A percentile compares a stretch with the other conserved stretches of the same genome.
Conservation (phyloP, 805 yeast genomes). For the Candida saitoana region DNA sequence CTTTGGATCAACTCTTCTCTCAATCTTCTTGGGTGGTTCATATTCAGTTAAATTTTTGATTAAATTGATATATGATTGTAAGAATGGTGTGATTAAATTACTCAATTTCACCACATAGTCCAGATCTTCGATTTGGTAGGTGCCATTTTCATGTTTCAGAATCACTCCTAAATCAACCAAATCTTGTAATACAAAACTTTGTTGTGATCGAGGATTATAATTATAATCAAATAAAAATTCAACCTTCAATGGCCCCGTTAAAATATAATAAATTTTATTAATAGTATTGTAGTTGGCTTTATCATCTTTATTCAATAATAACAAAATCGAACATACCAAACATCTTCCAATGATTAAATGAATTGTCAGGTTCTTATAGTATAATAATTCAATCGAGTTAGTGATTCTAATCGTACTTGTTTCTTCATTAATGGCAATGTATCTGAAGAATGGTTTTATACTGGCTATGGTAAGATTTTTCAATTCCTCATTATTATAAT, state of each 20-base stretch:
- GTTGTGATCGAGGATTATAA: slow-evolving; percentile 25
- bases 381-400: slow-evolving; percentile 52
- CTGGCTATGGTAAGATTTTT: slow-evolving; percentile 20
- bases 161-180: slow-evolving; percentile 14
- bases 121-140: slow-evolving; percentile 19
- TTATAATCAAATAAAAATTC: slow-evolving; percentile 43
- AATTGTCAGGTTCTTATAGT: slow-evolving; percentile 54
- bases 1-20: slow-evolving; percentile 3
- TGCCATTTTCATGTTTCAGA: slow-evolving; percentile 13
- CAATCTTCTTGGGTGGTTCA: slow-evolving; percentile 6
- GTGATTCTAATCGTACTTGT: slow-evolving; percentile 28
- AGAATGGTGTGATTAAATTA: slow-evolving; percentile 30
- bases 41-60: slow-evolving; percentile 8
- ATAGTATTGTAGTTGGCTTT: slow-evolving; percentile 12
- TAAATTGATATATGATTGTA: slow-evolving; percentile 24
- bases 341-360: slow-evolving; percentile 53
- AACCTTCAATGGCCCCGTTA: slow-evolving; percentile 36
- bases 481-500: slow-evolving; percentile 20
- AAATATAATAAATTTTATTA: slow-evolving; percentile 27
- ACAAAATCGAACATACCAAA: slow-evolving; percentile 36
- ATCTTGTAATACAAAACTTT: slow-evolving; percentile 25
- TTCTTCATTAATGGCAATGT: slow-evolving; percentile 19
- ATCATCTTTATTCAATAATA: slow-evolving; percentile 7
- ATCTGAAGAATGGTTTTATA: slow-evolving; percentile 25
- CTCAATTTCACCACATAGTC: slow-evolving; percentile 22